Evolutionary conservation across 768 basidiomycete genomes (phyloP).

Genomic region (Rhizopogon sp.): DNA sequence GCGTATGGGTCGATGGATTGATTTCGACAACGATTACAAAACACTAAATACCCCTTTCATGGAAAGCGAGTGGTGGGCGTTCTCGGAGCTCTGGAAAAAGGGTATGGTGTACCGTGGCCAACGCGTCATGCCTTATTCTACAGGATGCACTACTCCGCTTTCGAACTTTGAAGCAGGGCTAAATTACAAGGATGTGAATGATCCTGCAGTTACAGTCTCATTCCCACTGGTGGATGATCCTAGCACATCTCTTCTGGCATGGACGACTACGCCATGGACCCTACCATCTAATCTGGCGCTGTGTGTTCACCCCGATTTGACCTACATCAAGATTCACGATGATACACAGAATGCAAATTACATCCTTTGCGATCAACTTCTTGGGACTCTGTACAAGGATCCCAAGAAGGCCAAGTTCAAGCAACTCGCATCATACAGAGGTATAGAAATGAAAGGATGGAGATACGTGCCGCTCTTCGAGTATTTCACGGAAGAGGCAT

Average conservation of each 20-base stretch:
- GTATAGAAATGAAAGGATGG: slow-evolving; percentile 94
- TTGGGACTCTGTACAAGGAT: slow-evolving; percentile 90
- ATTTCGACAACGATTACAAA: slow-evolving; percentile 99
- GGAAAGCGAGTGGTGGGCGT: slow-evolving; percentile 99
- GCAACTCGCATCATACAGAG: slow-evolving; percentile 83
- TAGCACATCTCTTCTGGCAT: slow-evolving; percentile 83
- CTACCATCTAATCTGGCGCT: slow-evolving; percentile 92
- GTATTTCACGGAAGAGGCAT: slow-evolving; percentile 91
- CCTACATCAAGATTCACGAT: slow-evolving; percentile 96
- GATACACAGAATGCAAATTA: slow-evolving; percentile 81
- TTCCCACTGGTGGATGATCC: slow-evolving; percentile 95
- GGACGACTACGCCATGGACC: slow-evolving; percentile 99
- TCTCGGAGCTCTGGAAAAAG: slow-evolving; percentile 89
- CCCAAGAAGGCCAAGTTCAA: slow-evolving; percentile 96
- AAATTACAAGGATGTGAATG: slow-evolving; percentile 88
- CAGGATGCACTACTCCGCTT: slow-evolving; percentile 90
- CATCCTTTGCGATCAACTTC: slow-evolving; percentile 85
- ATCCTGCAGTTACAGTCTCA: slow-evolving; percentile 91
- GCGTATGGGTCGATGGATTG: slow-evolving; percentile 99
- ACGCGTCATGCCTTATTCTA: slow-evolving; percentile 97
- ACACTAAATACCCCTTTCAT: slow-evolving; percentile 91
- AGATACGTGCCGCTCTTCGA: slow-evolving; percentile 92
- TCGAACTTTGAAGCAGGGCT: slow-evolving; percentile 97
- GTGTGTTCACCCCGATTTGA: slow-evolving; percentile 95
- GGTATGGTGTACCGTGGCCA: slow-evolving; percentile 89